These are phyloP conservation scores for Xanthoconium stramineum DNA, from an alignment of 768 basidiomycete species.

Conservation along the genomic window DNA sequence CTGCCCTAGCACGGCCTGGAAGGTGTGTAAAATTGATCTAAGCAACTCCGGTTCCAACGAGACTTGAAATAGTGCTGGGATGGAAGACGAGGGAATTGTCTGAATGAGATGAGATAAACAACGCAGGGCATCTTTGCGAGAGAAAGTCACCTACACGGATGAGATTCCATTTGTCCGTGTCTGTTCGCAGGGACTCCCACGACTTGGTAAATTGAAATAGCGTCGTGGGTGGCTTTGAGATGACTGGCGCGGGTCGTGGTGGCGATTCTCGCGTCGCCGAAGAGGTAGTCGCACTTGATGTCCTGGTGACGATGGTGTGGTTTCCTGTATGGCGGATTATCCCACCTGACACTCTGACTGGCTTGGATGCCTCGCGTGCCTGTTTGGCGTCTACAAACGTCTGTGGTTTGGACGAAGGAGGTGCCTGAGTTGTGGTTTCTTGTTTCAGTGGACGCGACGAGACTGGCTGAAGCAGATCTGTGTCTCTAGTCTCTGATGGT, in stretches of 20 bases:
- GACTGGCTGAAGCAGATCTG: conserved; percentile 36
- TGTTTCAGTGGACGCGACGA: conserved; percentile 34
- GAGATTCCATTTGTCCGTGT: conserved; percentile 53
- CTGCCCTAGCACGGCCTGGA: conserved; percentile 34
- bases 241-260: background rate
- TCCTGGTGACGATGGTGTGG: conserved; percentile 50
- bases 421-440: conserved; percentile 11
- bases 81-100: conserved; percentile 50
- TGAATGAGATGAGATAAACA: conserved; percentile 22
- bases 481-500: conserved; percentile 6
- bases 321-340: conserved; percentile 67
- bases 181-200: conserved; percentile 47
- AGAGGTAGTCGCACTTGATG: conserved; percentile 16
- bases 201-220: conserved; percentile 61
- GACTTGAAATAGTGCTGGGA: conserved; percentile 64
- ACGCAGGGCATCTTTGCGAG: background rate
- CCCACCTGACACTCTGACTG: conserved; percentile 59
- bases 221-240: conserved; percentile 36
- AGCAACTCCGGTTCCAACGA: conserved; percentile 69
- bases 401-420: conserved; percentile 15
- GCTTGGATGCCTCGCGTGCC: conserved; percentile 44
- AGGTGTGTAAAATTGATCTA: conserved; percentile 51
- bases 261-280: conserved; percentile 1
- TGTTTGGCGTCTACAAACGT: conserved; percentile 61
- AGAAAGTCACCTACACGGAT: conserved; percentile 47